phyloP scores from a whole-genome alignment of 805 yeast genomes.

The Candida chilensis region DNA sequence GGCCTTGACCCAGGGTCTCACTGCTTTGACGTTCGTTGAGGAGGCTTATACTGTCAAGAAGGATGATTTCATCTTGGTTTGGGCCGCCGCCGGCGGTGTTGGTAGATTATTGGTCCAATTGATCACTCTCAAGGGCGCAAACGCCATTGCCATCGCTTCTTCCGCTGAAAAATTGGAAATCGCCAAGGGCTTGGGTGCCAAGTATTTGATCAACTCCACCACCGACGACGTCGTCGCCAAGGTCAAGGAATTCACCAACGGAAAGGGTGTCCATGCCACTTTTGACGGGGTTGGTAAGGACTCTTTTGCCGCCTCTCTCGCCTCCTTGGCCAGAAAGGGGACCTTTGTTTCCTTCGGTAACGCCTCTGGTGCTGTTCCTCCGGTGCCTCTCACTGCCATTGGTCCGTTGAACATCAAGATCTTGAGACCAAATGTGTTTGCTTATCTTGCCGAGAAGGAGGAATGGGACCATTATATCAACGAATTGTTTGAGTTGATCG shows the following conservation, averaged over 20 bases:
- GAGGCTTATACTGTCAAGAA: slow-evolving; percentile 60
- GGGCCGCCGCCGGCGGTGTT: slow-evolving; percentile 96
- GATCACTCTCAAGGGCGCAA: slow-evolving; percentile 56
- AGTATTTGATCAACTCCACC: slow-evolving; percentile 48
- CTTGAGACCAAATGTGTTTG: slow-evolving; percentile 52
- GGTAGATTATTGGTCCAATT: slow-evolving; percentile 69
- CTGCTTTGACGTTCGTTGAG: slow-evolving; percentile 62
- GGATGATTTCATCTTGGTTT: slow-evolving; percentile 67
- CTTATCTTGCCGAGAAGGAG: slow-evolving; percentile 43
- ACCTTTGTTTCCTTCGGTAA: slow-evolving; percentile 74
- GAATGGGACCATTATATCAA: slow-evolving; percentile 54
- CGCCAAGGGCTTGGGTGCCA: slow-evolving; percentile 73
- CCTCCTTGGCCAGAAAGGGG: slow-evolving; percentile 60
- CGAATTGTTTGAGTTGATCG: slow-evolving; percentile 31
- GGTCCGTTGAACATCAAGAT: slow-evolving; percentile 56
- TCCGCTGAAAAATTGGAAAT: slow-evolving; percentile 58
- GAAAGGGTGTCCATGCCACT: slow-evolving; percentile 59
- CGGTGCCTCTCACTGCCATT: slow-evolving; percentile 42
- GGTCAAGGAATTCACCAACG: slow-evolving; percentile 52
- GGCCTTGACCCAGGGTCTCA: slow-evolving; percentile 60
- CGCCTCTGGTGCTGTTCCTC: slow-evolving; percentile 78
- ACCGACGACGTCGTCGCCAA: slow-evolving; percentile 47
- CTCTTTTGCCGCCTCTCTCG: slow-evolving; percentile 58
- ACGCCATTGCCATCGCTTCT: slow-evolving; percentile 80
- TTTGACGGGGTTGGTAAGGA: slow-evolving; percentile 77